Conservation (phyloP, 352 stramenopile genomes). For the Poterioochromonas sp. region DNA sequence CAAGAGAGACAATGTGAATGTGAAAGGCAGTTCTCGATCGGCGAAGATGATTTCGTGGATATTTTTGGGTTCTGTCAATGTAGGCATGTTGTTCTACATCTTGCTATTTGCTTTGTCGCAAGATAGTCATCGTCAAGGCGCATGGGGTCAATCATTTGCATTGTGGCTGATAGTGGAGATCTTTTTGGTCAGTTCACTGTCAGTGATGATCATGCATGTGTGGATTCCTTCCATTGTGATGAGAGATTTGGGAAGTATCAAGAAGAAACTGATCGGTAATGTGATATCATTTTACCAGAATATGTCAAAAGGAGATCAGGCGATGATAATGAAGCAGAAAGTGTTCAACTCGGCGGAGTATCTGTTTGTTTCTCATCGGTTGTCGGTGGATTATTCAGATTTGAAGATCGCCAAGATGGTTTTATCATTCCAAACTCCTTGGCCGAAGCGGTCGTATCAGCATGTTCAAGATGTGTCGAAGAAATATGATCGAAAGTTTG, state of each 20-base stretch:
- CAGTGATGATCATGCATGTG: constrained; percentile 22
- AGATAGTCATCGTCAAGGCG: neutral
- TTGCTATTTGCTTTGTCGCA: constrained; percentile 17
- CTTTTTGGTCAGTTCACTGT: neutral
- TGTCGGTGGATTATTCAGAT: neutral
- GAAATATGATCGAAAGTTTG: neutral
- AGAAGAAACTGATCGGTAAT: neutral
- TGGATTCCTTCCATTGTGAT: neutral
- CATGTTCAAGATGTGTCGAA: constrained; percentile 10
- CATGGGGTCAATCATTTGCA: constrained; percentile 4
- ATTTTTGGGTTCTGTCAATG: neutral
- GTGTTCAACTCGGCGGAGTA: constrained; percentile 3
- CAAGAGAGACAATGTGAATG: neutral
- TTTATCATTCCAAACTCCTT: neutral
- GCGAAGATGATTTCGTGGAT: constrained; percentile 2
- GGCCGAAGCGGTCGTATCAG: constrained; percentile 23
- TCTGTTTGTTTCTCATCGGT: constrained; percentile 18
- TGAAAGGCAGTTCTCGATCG: neutral
- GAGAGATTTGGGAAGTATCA: constrained; percentile 11
- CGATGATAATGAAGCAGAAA: neutral
- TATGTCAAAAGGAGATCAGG: too few relatives aligned
- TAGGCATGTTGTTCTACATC: constrained; percentile 28
- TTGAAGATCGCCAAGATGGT: neutral
- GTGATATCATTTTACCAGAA: neutral
- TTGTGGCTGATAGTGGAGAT: constrained; percentile 20